Conservation (phyloP, 257 asterid species). For the Lycium ferocissimum region DNA sequence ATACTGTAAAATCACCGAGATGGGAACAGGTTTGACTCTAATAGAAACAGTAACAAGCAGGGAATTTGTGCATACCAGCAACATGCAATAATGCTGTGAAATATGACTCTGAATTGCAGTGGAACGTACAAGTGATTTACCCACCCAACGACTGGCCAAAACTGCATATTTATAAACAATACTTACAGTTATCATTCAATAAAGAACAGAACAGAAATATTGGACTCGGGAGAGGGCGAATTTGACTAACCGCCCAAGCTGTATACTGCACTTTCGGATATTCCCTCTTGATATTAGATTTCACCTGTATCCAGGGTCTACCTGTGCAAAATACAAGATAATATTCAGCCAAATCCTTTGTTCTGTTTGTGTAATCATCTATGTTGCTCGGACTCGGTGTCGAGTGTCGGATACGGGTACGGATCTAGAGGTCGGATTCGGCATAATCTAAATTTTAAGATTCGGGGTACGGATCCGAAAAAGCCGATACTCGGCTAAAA, state of each 20-base stretch:
- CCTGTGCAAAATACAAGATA: conserved; percentile 50
- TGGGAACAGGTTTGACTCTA: neutral
- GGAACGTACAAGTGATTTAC: conserved; percentile 81
- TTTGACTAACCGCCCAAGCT: conserved; percentile 73
- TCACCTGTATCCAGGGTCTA: conserved; percentile 83
- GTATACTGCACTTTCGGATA: conserved; percentile 83
- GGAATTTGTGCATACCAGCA: conserved; percentile 61
- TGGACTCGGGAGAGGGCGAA: neutral
- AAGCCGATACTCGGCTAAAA: no score
- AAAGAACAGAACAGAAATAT: neutral
- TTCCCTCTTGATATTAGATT: conserved; percentile 86
- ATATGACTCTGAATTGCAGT: conserved; percentile 83
- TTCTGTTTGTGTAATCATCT: neutral
- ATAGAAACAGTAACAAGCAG: neutral
- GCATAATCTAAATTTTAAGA: no score
- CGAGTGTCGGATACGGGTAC: no score
- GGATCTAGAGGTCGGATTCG: no score
- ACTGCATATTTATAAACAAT: conserved; percentile 54
- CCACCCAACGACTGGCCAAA: conserved; percentile 99
- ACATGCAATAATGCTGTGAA: conserved; percentile 82
- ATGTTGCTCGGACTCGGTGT: no score
- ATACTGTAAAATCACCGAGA: neutral
- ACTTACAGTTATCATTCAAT: neutral
- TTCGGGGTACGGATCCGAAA: no score
- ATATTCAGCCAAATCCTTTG: conserved; percentile 10